A percentile compares a stretch with the other conserved stretches of the same genome.
These are phyloP conservation scores for Nakazawaea ernobii DNA, from an alignment of 805 yeast species.

Conservation along the genomic window DNA sequence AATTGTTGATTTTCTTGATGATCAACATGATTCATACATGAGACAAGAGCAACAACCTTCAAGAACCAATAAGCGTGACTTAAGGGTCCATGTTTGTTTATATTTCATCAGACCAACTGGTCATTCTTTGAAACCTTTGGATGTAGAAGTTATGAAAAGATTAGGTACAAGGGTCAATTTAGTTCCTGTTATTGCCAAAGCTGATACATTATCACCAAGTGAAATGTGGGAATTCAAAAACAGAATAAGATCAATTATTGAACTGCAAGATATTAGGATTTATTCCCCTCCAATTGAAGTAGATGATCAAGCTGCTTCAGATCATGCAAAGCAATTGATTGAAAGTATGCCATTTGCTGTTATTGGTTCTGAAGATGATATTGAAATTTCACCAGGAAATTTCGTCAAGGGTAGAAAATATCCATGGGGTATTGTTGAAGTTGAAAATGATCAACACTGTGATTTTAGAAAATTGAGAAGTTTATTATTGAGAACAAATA, in stretches of 20 bases:
- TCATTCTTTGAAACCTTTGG: slow-evolving; percentile 80
- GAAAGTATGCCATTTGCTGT: slow-evolving; percentile 86
- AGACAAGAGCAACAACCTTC: slow-evolving; percentile 91
- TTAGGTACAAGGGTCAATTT: slow-evolving; percentile 75
- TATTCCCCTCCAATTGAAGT: slow-evolving; percentile 79
- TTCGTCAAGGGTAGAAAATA: slow-evolving; percentile 75
- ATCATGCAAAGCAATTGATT: slow-evolving; percentile 73
- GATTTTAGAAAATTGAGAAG: slow-evolving; percentile 80
- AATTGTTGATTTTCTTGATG: slow-evolving; percentile 81
- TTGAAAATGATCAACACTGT: slow-evolving; percentile 80
- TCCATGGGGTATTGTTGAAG: slow-evolving; percentile 89
- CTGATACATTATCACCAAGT: slow-evolving; percentile 74
- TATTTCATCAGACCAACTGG: slow-evolving; percentile 92
- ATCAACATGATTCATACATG: slow-evolving; percentile 84
- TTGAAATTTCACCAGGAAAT: slow-evolving; percentile 57
- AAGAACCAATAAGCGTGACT: slow-evolving; percentile 61
- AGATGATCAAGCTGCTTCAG: slow-evolving; percentile 71
- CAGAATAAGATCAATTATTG: slow-evolving; percentile 76
- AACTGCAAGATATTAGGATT: slow-evolving; percentile 75
- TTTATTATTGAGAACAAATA: slow-evolving; percentile 71
- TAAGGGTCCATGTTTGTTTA: slow-evolving; percentile 85
- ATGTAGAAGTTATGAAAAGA: slow-evolving; percentile 83
- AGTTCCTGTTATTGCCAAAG: slow-evolving; percentile 83
- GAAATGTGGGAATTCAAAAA: slow-evolving; percentile 67
- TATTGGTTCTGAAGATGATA: slow-evolving; percentile 70